These are phyloP conservation scores for Fusarium sp. DNA, from an alignment of 2,329 filamentous ascomycete genomes.

Conservation along the genomic window DNA sequence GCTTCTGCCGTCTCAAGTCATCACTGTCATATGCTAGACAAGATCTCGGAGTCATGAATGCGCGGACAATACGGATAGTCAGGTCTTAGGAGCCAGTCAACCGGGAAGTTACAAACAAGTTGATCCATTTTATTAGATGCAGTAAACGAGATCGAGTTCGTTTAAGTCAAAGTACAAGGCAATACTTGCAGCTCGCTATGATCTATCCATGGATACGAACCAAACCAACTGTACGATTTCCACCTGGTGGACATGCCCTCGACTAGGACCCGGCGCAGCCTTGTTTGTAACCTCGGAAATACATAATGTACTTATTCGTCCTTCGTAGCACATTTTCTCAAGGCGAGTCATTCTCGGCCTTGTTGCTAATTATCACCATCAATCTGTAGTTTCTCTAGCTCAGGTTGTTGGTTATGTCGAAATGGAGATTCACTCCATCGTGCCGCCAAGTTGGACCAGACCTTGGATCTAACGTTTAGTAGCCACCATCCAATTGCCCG, in stretches of 20 bases:
- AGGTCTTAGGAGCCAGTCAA: not conserved
- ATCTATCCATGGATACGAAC: slow-evolving; percentile 8
- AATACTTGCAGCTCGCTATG: not conserved
- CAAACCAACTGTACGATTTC: not conserved
- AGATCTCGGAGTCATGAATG: slow-evolving; percentile 6
- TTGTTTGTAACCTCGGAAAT: slow-evolving; percentile 2
- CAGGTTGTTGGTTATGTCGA: slow-evolving; percentile 1
- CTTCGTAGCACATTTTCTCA: not conserved
- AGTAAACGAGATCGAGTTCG: slow-evolving; percentile 30
- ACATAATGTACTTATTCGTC: not conserved
- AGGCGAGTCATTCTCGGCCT: slow-evolving; percentile 11
- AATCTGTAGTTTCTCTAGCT: slow-evolving; percentile 1
- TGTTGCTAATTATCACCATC: not conserved
- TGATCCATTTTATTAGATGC: slow-evolving; percentile 5
- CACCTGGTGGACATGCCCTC: not conserved
- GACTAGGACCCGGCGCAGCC: not conserved
- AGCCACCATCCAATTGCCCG: slow-evolving; percentile 16
- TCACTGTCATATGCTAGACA: slow-evolving; percentile 18
- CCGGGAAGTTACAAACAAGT: not conserved
- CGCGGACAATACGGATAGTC: slow-evolving; percentile 10
- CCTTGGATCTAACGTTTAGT: slow-evolving; percentile 6
- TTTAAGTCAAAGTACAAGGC: slow-evolving; percentile 12
- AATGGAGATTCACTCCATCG: not conserved
- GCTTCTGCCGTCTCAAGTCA: slow-evolving; percentile 30
- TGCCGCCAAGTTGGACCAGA: slow-evolving; percentile 19